Evolutionary conservation across 2,329 filamentous ascomycete genomes (phyloP), one percentile per base, ranked within the genome.

Genomic region (Dothideomycetidae sp.): DNA sequence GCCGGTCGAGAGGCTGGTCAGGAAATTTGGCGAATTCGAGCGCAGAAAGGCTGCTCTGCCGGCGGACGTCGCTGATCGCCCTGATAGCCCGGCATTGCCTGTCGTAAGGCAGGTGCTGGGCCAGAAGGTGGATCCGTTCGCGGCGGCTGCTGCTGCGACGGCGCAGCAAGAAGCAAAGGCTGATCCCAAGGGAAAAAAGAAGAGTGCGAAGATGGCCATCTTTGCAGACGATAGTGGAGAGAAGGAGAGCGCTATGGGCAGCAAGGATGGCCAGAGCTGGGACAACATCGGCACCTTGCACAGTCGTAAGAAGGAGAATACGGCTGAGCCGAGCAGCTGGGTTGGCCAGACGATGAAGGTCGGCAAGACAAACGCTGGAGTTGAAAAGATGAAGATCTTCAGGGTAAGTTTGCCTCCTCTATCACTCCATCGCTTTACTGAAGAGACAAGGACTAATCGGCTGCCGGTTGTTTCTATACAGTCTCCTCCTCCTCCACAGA

Each of bases 11-110:
- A 72, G 90, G 31, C 62, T 98, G 45, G 54, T 85, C 40, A 79
- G 90, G 53, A 96, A 94, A 60, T 94, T 85, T 59, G 78, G 75
- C 49, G 88, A 96, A 56, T 98, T 98, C 49, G 78, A 93, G 60
- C 71, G 79, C 48, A 71, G 90, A 44, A 75, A 74, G 41, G 75
- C 78, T n/a, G 71, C 75, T 40, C 71, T 72, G 44, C 68, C 78
- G 18, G 68, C 76, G 34, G 68, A 71, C 40, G 59, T 56, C 0
- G 56, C 66, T 15, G 81, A 78, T 38, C 30, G 36, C 5, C 86
- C 88, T 1, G 75, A 77, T 0, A 94, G 86, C 2, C 90, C 90
- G 12, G 90, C 88, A 9, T 64, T 98, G 16, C 88, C 88, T 0
- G 77, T 73, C 2, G 72, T 90, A 12, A 72, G 90, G 31, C 80